phyloP scores from a whole-genome alignment of 805 yeast genomes.

The Isabelozyma rhagii region DNA sequence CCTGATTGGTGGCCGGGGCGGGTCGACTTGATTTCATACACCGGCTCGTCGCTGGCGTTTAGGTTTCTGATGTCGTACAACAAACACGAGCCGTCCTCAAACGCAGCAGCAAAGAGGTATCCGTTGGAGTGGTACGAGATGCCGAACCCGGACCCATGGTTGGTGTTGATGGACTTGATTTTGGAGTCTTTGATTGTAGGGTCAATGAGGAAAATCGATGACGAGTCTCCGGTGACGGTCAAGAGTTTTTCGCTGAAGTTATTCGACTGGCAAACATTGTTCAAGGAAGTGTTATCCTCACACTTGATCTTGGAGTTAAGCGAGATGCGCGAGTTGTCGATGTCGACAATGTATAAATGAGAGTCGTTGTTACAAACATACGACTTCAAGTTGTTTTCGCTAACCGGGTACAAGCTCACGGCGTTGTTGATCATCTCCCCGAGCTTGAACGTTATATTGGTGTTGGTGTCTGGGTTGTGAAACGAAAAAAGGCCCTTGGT shows the following conservation, averaged over 20 bases:
- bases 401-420: slow-evolving; percentile 50
- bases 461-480: slow-evolving; percentile 48
- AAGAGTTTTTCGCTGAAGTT: slow-evolving; percentile 19
- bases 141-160: slow-evolving; percentile 80
- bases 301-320: slow-evolving; percentile 42
- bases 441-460: slow-evolving; percentile 49
- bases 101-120: slow-evolving; percentile 67
- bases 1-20: slow-evolving; percentile 54
- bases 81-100: slow-evolving; percentile 80
- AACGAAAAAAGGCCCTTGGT: slow-evolving; percentile 67
- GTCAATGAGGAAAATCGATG: slow-evolving; percentile 57
- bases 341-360: slow-evolving; percentile 60
- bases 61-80: slow-evolving; percentile 74
- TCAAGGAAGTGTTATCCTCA: slow-evolving; percentile 62
- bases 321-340: slow-evolving; percentile 43
- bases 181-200: slow-evolving; percentile 30
- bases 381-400: slow-evolving; percentile 45
- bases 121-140: slow-evolving; percentile 78
- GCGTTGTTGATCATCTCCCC: slow-evolving; percentile 86
- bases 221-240: slow-evolving; percentile 73
- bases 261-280: slow-evolving; percentile 69
- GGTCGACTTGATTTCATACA: slow-evolving; percentile 58
- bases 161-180: slow-evolving; percentile 46
- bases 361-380: slow-evolving; percentile 84
- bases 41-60: slow-evolving; percentile 32